Evolutionary conservation across 352 stramenopile genomes (phyloP).

Genomic region (Phytophthora cajani): DNA sequence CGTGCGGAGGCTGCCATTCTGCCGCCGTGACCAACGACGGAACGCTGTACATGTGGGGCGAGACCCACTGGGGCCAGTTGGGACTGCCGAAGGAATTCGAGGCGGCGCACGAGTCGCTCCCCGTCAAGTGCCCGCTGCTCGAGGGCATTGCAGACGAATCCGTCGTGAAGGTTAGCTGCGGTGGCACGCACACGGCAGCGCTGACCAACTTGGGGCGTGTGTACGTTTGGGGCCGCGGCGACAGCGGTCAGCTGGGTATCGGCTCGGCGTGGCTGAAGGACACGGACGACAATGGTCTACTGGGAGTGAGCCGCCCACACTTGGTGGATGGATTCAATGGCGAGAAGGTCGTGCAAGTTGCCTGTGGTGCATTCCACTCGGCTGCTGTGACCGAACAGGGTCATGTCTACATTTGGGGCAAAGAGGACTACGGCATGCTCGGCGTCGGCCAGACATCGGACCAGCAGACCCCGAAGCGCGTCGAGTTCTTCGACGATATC

Average conservation of each 20-base stretch:
- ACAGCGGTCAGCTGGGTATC: slow-evolving; percentile 80
- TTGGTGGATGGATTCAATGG: slow-evolving; percentile 69
- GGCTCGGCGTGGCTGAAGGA: slow-evolving; percentile 71
- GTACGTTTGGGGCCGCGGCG: slow-evolving; percentile 81
- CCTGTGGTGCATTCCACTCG: slow-evolving; percentile 84
- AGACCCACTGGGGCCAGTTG: slow-evolving; percentile 84
- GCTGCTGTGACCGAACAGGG: slow-evolving; percentile 76
- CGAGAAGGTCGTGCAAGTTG: slow-evolving; percentile 82
- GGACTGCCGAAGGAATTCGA: slow-evolving; percentile 72
- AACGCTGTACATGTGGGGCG: slow-evolving; percentile 84
- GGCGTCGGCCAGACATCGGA: slow-evolving; percentile 79
- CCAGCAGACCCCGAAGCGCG: slow-evolving; percentile 59
- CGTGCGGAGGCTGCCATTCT: slow-evolving; percentile 83
- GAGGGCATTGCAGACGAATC: slow-evolving; percentile 53
- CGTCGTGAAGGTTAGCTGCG: slow-evolving; percentile 83
- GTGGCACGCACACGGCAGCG: slow-evolving; percentile 78
- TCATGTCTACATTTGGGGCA: slow-evolving; percentile 82
- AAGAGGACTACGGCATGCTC: slow-evolving; percentile 91
- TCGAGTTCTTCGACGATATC: slow-evolving; percentile 75
- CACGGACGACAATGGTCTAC: slow-evolving; percentile 60
- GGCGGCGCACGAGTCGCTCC: slow-evolving; percentile 62
- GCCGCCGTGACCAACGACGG: slow-evolving; percentile 74
- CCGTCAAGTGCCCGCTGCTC: slow-evolving; percentile 68
- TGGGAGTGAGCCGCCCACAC: slow-evolving; percentile 65
- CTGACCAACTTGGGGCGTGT: slow-evolving; percentile 75